Evolutionary conservation across 768 basidiomycete genomes (phyloP).

Genomic region (Leccinum subgranulosum): DNA sequence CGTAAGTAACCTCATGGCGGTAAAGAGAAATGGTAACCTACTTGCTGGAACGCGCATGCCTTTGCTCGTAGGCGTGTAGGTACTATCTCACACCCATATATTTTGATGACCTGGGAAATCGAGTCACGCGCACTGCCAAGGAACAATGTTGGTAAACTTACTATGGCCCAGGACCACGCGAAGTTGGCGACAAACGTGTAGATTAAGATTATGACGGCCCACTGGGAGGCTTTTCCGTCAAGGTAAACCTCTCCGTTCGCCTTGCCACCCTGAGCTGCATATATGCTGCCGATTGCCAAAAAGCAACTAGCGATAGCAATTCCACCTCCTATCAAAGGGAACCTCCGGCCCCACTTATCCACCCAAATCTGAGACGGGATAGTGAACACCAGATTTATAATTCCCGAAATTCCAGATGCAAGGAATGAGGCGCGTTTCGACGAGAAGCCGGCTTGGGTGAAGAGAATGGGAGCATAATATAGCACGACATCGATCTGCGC

Average conservation of each 20-base stretch:
- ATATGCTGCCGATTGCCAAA: slow-evolving; percentile 43
- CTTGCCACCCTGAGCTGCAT: slow-evolving; percentile 38
- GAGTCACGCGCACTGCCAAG: background rate
- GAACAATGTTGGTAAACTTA: slow-evolving; percentile 9
- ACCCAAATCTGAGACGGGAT: slow-evolving; percentile 37
- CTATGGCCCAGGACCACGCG: slow-evolving; percentile 43
- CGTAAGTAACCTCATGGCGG: slow-evolving; percentile 1
- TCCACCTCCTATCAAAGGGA: slow-evolving; percentile 43
- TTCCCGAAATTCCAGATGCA: slow-evolving; percentile 48
- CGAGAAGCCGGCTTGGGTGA: slow-evolving; percentile 49
- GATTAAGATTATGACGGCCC: slow-evolving; percentile 44
- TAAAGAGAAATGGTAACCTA: slow-evolving; percentile 15
- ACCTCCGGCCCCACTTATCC: slow-evolving; percentile 37
- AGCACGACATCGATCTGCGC: slow-evolving; percentile 26
- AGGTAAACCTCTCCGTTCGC: slow-evolving; percentile 23
- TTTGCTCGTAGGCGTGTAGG: slow-evolving; percentile 45
- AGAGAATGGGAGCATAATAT: slow-evolving; percentile 46
- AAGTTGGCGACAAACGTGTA: slow-evolving; percentile 46
- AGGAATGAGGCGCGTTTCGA: slow-evolving; percentile 46
- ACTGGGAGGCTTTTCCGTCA: slow-evolving; percentile 24
- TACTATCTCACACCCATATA: slow-evolving; percentile 46
- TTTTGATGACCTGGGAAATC: slow-evolving; percentile 30
- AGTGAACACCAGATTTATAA: slow-evolving; percentile 40
- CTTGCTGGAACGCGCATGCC: slow-evolving; percentile 43
- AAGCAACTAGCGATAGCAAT: slow-evolving; percentile 36